Base-by-base conservation (phyloP, 2,329 filamentous ascomycete genomes). In the Colletotrichum sp. region DNA sequence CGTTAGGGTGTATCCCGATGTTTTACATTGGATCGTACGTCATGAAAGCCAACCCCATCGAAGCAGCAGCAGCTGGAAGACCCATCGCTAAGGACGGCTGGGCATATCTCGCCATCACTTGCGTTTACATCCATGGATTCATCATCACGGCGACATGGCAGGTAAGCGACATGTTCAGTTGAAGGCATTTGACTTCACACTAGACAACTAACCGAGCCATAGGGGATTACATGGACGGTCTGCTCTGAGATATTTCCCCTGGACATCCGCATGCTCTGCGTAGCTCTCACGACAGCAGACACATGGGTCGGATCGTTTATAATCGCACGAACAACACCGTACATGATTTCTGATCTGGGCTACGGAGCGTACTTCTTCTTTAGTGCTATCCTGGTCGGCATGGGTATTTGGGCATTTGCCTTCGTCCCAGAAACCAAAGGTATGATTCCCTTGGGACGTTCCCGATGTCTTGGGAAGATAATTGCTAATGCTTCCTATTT, bases 361-460 rank as follows among this genome's bases (percentile, higher is more conserved):
- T 90, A 88, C 76, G 89, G 89, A 16, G 88, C 88, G 0, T 90
- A 89, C 80, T 88, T 90, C 72, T 87, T 90, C 81, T 90, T 90
- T 76, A 88, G 86, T 5, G 82, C 85, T 0, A 83, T 89, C 34
- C 86, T 89, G 63, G 82, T 89, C 13, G 76, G 83, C 36, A 86
- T 88, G 77, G 84, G 87, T 15, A 79, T 88, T 60, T 90, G 87
- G 80, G 84, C 88, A 5, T 86, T 85, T 69, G 88, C 89, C 80
- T 88, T 88, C 64, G 83, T 90, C 0, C 89, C 89, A 2, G 89
- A 90, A 78, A 90, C 89, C 3, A 90, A 89, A 80, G 88, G 88
- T 70, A 26, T 18, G 71, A n/a, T n/a, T 5, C 0, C 0, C 5
- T 28, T 34, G 13, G 7, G 32, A 7, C 88, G 15, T 65, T 2